A percentile compares a stretch with the other conserved stretches of the same genome.
phyloP scores from a whole-genome alignment of 352 stramenopile species.

The Globisporangium acanthophoron region DNA sequence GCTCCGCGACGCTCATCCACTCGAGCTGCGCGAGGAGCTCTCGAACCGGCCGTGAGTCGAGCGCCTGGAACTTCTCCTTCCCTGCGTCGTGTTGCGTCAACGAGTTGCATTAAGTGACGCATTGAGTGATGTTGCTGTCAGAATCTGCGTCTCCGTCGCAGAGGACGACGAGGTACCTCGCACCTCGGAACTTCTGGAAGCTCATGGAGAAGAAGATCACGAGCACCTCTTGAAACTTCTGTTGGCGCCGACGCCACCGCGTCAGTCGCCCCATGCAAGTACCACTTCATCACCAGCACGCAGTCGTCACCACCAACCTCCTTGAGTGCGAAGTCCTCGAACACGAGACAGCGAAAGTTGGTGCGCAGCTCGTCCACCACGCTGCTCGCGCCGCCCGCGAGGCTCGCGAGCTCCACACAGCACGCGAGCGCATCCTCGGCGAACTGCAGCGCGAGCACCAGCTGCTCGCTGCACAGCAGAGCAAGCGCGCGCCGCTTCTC shows the following conservation, averaged over 20 bases:
- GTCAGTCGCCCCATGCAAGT: too few species aligned
- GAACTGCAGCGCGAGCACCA: slow-evolving; percentile 67
- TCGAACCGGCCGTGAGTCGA: slow-evolving; percentile 42
- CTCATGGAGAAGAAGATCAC: slow-evolving; percentile 71
- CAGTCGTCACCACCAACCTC: slow-evolving; percentile 10
- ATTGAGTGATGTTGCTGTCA: background rate
- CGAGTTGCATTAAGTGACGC: too few species aligned
- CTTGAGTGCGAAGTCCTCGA: slow-evolving; percentile 33
- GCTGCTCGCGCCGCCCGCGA: slow-evolving; percentile 29
- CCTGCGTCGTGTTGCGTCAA: slow-evolving; percentile 1
- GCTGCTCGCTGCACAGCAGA: slow-evolving; percentile 53
- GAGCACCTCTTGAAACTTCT: slow-evolving; percentile 57
- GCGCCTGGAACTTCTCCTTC: slow-evolving; percentile 45
- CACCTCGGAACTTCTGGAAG: slow-evolving; percentile 52
- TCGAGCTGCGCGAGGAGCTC: slow-evolving; percentile 48
- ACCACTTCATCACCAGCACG: background rate
- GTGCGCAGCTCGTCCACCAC: slow-evolving; percentile 44
- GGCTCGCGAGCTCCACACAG: slow-evolving; percentile 56
- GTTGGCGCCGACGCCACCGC: background rate
- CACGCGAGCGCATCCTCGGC: slow-evolving; percentile 64
- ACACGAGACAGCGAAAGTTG: slow-evolving; percentile 47
- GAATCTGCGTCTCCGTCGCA: background rate
- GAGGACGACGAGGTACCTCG: too few species aligned
- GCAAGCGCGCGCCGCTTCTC: slow-evolving; percentile 24
- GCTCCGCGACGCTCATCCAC: slow-evolving; percentile 49